A percentile compares a stretch with the other conserved stretches of the same genome.
Evolutionary conservation across 306 rosid genomes (phyloP).

Genomic region (Luffa acutangula): DNA sequence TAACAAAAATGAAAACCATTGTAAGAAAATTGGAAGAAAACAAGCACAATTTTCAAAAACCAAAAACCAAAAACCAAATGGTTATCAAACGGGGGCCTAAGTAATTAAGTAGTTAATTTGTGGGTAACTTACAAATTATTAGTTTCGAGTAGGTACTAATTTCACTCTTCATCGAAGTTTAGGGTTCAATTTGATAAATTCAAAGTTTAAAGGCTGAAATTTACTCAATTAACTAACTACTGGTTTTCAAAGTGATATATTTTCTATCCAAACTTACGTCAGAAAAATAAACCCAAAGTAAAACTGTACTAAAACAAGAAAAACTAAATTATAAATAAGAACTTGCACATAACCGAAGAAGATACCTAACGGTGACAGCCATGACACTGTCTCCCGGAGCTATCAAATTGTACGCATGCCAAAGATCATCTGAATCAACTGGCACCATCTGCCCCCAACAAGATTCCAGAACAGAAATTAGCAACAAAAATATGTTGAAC

Average conservation of each 20-base stretch:
- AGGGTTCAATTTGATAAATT: neutral
- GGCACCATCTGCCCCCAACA: slow-evolving; percentile 62
- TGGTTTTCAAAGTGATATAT: neutral
- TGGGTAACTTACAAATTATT: neutral
- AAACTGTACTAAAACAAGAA: neutral
- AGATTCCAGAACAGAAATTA: slow-evolving; percentile 8
- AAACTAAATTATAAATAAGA: neutral
- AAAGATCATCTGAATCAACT: slow-evolving; percentile 80
- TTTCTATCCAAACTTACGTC: neutral
- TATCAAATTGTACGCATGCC: slow-evolving; percentile 81
- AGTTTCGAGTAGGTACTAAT: neutral
- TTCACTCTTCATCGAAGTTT: neutral
- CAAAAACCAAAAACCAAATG: too few relatives aligned
- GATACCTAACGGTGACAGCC: slow-evolving; percentile 84
- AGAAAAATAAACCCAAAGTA: neutral
- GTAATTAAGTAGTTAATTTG: neutral
- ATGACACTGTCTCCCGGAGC: slow-evolving; percentile 76
- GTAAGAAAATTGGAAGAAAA: too few relatives aligned
- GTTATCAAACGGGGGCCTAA: too few relatives aligned
- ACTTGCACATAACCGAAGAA: neutral
- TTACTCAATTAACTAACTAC: neutral
- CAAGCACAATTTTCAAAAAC: too few relatives aligned
- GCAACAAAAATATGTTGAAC: neutral
- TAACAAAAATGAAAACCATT: too few relatives aligned
- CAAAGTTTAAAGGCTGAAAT: neutral